Conservation (phyloP, 2,329 filamentous ascomycete species). For the Talaromyces pinophilus region DNA sequence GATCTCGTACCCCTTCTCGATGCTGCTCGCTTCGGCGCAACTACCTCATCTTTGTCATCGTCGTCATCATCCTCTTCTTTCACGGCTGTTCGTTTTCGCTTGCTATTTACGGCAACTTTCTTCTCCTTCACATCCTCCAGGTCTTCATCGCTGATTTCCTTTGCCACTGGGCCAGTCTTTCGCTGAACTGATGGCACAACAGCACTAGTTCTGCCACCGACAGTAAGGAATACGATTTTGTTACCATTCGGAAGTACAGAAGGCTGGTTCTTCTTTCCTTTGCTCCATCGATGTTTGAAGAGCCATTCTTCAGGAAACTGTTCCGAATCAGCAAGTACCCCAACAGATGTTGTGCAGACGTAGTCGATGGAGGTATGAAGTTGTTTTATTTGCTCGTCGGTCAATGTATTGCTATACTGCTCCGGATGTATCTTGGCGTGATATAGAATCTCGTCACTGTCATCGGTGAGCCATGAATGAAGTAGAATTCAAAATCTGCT, state of each 20-base stretch:
- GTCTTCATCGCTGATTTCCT: conserved; percentile 48
- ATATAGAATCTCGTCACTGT: conserved; percentile 82
- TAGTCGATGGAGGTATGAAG: conserved; percentile 73
- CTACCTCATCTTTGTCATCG: conserved; percentile 25
- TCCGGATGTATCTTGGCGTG: conserved; percentile 88
- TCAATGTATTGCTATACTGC: conserved; percentile 84
- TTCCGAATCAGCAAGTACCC: conserved; percentile 75
- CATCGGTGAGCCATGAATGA: conserved; percentile 16
- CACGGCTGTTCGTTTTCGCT: conserved; percentile 36
- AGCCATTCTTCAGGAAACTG: conserved; percentile 86
- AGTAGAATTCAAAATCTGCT: conserved; percentile 5
- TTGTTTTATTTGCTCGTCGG: conserved; percentile 66
- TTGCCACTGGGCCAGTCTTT: conserved; percentile 66
- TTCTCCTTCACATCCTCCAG: conserved; percentile 29
- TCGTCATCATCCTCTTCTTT: conserved; percentile 32
- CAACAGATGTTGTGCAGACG: conserved; percentile 78
- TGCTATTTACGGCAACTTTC: conserved; percentile 29
- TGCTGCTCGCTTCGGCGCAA: conserved; percentile 29
- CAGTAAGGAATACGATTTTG: conserved; percentile 81
- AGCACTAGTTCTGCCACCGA: conserved; percentile 88
- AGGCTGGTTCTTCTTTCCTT: conserved; percentile 72
- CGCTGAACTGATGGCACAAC: conserved; percentile 84
- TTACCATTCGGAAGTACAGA: conserved; percentile 77
- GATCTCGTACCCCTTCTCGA: conserved; percentile 14
- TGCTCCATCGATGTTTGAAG: conserved; percentile 85